These are phyloP conservation scores for Evansstolkia leycettana DNA, from an alignment of 495 filamentous ascomycete genomes.

Conservation along the genomic window DNA sequence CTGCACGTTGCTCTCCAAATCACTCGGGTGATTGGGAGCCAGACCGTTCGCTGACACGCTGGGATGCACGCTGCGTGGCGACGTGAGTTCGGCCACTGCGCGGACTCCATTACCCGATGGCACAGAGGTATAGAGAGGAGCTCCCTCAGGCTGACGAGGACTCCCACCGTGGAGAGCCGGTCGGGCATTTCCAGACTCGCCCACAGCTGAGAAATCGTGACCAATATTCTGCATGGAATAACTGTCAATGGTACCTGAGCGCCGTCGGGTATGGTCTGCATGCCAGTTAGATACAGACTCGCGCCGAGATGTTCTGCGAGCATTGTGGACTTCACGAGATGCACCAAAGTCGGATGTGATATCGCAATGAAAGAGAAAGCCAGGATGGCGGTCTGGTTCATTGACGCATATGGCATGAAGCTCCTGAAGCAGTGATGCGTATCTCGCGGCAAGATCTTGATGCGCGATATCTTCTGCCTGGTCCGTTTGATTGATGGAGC, in stretches of 20 bases:
- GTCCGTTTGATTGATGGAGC: not conserved
- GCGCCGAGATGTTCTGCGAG: too few relatives aligned
- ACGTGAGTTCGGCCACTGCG: too few relatives aligned
- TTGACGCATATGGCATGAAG: not conserved
- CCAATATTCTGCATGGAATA: not conserved
- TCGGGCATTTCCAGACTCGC: not conserved
- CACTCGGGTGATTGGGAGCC: conserved; percentile 1
- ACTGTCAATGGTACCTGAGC: too few relatives aligned
- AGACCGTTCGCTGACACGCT: conserved; percentile 1
- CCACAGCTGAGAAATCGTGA: not conserved
- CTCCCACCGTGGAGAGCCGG: too few relatives aligned
- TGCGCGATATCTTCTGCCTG: not conserved
- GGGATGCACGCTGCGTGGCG: conserved; percentile 1
- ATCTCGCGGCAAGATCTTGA: not conserved
- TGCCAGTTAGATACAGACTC: too few relatives aligned
- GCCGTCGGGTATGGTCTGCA: too few relatives aligned
- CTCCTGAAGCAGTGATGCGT: not conserved
- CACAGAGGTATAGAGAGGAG: too few relatives aligned
- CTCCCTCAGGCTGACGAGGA: too few relatives aligned
- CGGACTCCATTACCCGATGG: not conserved
- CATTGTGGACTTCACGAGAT: not conserved
- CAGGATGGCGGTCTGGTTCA: not conserved
- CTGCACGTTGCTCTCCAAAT: not conserved
- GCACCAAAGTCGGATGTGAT: too few relatives aligned
- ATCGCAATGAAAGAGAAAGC: too few relatives aligned